phyloP scores from a whole-genome alignment of 768 basidiomycete species.

The Boletellus ananiceps region DNA sequence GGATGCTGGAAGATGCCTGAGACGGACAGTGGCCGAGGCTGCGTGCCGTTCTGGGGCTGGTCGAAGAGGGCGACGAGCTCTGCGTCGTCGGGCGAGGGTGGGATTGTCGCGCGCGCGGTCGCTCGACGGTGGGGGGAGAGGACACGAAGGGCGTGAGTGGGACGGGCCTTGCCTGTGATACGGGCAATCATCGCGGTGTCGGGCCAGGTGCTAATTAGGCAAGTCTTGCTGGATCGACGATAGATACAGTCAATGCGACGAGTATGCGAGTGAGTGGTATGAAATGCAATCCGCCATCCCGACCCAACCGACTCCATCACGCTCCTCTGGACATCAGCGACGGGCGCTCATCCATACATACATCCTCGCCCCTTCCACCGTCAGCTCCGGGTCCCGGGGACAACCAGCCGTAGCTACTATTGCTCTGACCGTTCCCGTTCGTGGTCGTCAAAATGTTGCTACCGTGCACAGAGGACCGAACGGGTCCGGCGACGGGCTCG shows the following conservation, averaged over 20 bases:
- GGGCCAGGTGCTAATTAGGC: constrained; percentile 11
- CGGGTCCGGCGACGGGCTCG: constrained; percentile 50
- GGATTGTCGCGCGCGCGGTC: constrained; percentile 45
- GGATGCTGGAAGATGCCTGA: constrained; percentile 87
- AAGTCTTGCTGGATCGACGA: constrained; percentile 7
- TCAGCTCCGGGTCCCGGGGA: neutral
- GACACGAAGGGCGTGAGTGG: constrained; percentile 37
- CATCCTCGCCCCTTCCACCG: constrained; percentile 24
- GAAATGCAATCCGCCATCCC: constrained; percentile 16
- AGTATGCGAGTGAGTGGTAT: constrained; percentile 32
- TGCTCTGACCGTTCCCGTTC: constrained; percentile 21
- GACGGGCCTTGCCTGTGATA: constrained; percentile 33
- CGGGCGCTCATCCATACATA: constrained; percentile 11
- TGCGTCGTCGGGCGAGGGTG: constrained; percentile 61
- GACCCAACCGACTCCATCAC: constrained; percentile 6
- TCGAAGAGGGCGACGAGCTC: constrained; percentile 71
- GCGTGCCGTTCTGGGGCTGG: constrained; percentile 42
- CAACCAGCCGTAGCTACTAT: constrained; percentile 8
- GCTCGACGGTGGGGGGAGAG: constrained; percentile 26
- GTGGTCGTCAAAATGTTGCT: constrained; percentile 12
- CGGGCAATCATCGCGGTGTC: constrained; percentile 33
- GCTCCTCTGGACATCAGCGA: constrained; percentile 10
- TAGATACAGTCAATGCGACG: constrained; percentile 22
- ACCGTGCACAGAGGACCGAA: constrained; percentile 10
- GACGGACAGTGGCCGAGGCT: constrained; percentile 41